Evolutionary conservation across 257 asterid genomes (phyloP), one percentile per base, ranked within the genome.

Genomic region (Cynanchum wilfordii): DNA sequence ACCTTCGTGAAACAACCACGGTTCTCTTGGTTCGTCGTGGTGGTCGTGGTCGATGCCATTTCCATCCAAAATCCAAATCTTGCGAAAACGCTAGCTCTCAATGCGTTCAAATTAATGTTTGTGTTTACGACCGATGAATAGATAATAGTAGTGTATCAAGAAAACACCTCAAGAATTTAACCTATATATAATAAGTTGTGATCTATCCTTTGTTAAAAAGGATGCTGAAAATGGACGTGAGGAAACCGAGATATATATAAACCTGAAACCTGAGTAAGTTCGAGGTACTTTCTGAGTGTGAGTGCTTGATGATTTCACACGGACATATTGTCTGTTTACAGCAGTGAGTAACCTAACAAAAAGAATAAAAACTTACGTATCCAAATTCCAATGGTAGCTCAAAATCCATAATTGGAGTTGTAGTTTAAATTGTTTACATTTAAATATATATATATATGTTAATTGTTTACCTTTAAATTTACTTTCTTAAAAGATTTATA

Each of bases 11-110:
- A 33, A 6, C 51, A 4, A 19, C 73, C 44, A 16, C 22, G 27
- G 8, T 74, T 81, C 55, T 73, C 82, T 73, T 76, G 80, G 15
- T 74, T 77, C 7, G 55, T 56, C 4, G 33, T 1, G 2, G 33
- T 30, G 33, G 33, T 33, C 38, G 38, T 33, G 38, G 38, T 33
- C 38, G 38, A 65, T 11, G 65, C 78, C 69, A 78, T 83, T 73
- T 73, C 89, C 88, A 80, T 79, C 17, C 25, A 40, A 29, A 27
- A 80, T 79, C 17, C 25, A 40, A 29, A 27, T 16, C 51, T 30
- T 49, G 52, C 38, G 10, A 62, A 47, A 59, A 1, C 9, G 29
- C 29, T 51, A 0, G 30, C 24, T 10, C 4, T 10, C 59, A 51
- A 24, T 9, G 5, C 12, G 7, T 20, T 33, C 0, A 12, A 33